These are phyloP conservation scores for Grammothele lineata DNA, from an alignment of 768 basidiomycete species.

Conservation along the genomic window DNA sequence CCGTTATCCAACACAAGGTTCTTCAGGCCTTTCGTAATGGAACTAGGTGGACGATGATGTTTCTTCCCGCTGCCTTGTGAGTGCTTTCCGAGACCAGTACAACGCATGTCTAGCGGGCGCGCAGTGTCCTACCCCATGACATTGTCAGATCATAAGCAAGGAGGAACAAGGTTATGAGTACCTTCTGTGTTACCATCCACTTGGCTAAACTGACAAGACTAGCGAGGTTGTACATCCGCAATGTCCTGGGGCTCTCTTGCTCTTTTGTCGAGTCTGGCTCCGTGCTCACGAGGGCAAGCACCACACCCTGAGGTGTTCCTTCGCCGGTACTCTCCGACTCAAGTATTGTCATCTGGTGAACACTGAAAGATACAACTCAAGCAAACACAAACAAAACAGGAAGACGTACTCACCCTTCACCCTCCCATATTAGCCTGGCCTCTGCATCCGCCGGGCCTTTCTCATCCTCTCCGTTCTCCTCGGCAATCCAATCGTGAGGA, in stretches of 20 bases:
- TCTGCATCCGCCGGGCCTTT: constrained; percentile 73
- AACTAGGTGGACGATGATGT: constrained; percentile 49
- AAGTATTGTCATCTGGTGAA: constrained; percentile 73
- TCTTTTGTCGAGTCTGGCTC: constrained; percentile 50
- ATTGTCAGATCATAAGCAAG: too few species aligned
- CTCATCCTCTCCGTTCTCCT: constrained; percentile 26
- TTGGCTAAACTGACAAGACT: constrained; percentile 72
- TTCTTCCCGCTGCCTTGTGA: constrained; percentile 26
- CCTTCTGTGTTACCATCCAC: constrained; percentile 69
- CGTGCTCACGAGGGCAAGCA: constrained; percentile 70
- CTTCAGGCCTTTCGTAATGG: constrained; percentile 61
- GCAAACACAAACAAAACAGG: neutral
- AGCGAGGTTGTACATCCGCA: constrained; percentile 82
- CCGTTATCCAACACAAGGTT: constrained; percentile 48
- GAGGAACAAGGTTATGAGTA: constrained; percentile 4
- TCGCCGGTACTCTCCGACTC: constrained; percentile 59
- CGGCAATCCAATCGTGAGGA: constrained; percentile 60
- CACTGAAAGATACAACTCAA: constrained; percentile 36
- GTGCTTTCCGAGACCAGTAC: constrained; percentile 46
- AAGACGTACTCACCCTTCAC: constrained; percentile 57
- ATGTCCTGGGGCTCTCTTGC: constrained; percentile 46
- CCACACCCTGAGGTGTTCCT: constrained; percentile 64
- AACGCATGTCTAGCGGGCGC: constrained; percentile 56
- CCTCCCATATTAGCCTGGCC: constrained; percentile 64
- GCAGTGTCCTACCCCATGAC: constrained; percentile 37